Percentiles rank a stretch among this genome's conserved stretches.
These are phyloP conservation scores for Brettanomyces nanus DNA, from an alignment of 805 yeast genomes.

Conservation along the genomic window DNA sequence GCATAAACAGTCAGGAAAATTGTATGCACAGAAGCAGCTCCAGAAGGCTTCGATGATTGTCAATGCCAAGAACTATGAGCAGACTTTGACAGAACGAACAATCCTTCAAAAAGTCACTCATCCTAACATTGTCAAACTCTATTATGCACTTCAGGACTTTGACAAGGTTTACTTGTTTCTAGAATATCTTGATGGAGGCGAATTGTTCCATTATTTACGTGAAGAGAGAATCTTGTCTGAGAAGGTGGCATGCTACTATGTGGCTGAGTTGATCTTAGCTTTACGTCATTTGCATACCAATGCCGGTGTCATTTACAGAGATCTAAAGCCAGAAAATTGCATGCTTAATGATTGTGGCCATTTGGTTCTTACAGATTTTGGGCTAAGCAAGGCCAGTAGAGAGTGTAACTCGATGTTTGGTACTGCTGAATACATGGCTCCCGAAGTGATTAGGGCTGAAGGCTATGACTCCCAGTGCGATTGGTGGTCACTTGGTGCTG, in stretches of 20 bases:
- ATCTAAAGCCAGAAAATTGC: constrained; percentile 86
- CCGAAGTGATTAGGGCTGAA: constrained; percentile 74
- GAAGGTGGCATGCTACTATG: constrained; percentile 64
- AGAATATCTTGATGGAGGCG: constrained; percentile 88
- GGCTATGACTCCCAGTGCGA: constrained; percentile 75
- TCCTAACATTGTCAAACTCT: constrained; percentile 74
- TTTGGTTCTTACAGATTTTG: constrained; percentile 78
- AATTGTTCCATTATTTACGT: constrained; percentile 59
- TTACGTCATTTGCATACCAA: constrained; percentile 59
- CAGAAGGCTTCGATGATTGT: constrained; percentile 75
- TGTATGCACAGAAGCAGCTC: constrained; percentile 82
- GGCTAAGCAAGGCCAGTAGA: constrained; percentile 45
- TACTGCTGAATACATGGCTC: constrained; percentile 84
- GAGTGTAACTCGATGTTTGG: constrained; percentile 56
- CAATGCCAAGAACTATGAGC: constrained; percentile 46
- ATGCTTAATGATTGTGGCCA: constrained; percentile 72
- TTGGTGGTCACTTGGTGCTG: constrained; percentile 90
- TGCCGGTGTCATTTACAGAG: constrained; percentile 80
- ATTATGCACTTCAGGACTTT: constrained; percentile 76
- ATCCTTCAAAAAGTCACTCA: constrained; percentile 67
- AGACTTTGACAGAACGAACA: constrained; percentile 74
- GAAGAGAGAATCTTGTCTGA: constrained; percentile 41
- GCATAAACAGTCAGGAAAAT: constrained; percentile 49
- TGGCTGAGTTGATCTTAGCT: constrained; percentile 77
- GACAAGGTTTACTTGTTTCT: constrained; percentile 66